Conservation (phyloP, 2,329 filamentous ascomycete genomes). For the Dactylellina cionopaga region DNA sequence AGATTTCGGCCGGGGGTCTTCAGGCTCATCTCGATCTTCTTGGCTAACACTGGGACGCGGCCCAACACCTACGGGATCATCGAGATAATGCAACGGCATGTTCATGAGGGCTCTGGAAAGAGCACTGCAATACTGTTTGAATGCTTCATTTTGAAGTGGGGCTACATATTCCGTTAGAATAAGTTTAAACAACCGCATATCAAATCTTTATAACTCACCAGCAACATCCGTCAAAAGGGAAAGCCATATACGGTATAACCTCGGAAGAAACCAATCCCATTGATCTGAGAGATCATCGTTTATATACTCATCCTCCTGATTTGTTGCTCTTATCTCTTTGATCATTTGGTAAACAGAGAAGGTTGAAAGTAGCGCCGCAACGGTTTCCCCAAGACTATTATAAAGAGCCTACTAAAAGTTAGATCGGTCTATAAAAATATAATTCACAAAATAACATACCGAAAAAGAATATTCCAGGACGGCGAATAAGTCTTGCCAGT, state of each 20-base stretch:
- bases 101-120: slow-evolving; percentile 71
- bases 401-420: slow-evolving; percentile 25
- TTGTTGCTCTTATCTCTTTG: slow-evolving; percentile 45
- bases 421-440: not conserved
- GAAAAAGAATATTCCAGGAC: slow-evolving; percentile 69
- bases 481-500: slow-evolving; percentile 73
- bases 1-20: slow-evolving; percentile 36
- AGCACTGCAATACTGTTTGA: slow-evolving; percentile 69
- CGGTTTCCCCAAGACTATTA: slow-evolving; percentile 41
- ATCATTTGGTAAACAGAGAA: slow-evolving; percentile 41
- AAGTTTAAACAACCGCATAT: slow-evolving; percentile 9
- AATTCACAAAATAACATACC: slow-evolving; percentile 20
- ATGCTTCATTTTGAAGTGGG: slow-evolving; percentile 69
- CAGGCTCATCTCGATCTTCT: slow-evolving; percentile 45
- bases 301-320: slow-evolving; percentile 42
- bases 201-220: slow-evolving; percentile 58
- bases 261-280: slow-evolving; percentile 48
- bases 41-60: slow-evolving; percentile 27
- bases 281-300: slow-evolving; percentile 44
- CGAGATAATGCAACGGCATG: slow-evolving; percentile 71
- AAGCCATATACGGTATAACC: slow-evolving; percentile 58
- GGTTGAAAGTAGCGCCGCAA: slow-evolving; percentile 29
- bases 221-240: slow-evolving; percentile 62
- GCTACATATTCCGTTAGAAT: slow-evolving; percentile 64
- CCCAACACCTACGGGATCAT: slow-evolving; percentile 68